Conservation (phyloP, 495 filamentous ascomycete genomes). For the Talaromyces nanjingensis region DNA sequence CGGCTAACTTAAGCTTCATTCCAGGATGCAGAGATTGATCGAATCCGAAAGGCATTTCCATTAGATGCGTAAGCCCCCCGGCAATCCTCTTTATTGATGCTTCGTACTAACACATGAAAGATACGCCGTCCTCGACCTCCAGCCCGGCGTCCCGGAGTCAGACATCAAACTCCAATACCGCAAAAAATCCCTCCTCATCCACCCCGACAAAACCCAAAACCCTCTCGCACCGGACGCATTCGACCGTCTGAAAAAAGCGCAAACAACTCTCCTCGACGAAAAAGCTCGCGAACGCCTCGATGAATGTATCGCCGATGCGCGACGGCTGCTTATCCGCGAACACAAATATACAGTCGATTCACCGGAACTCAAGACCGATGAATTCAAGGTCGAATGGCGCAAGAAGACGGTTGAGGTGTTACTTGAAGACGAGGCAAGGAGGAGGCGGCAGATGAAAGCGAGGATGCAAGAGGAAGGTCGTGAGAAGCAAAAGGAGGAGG, state of each 20-base stretch:
- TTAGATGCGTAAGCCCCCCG: conserved; percentile 66
- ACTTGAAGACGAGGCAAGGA: conserved; percentile 83
- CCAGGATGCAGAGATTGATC: conserved; percentile 92
- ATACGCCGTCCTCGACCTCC: conserved; percentile 92
- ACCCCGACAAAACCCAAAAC: conserved; percentile 96
- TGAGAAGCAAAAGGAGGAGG: conserved; percentile 78
- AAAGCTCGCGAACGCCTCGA: conserved; percentile 81
- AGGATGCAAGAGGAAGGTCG: conserved; percentile 95
- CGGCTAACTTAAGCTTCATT: conserved; percentile 1
- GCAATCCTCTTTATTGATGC: neutral
- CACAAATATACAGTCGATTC: conserved; percentile 87
- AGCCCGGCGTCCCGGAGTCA: conserved; percentile 88
- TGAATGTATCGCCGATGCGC: conserved; percentile 92
- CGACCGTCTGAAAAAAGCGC: conserved; percentile 92
- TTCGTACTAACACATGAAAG: conserved; percentile 26
- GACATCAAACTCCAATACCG: conserved; percentile 94
- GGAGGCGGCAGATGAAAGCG: conserved; percentile 81
- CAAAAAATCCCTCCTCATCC: conserved; percentile 94
- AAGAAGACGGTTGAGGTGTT: conserved; percentile 89
- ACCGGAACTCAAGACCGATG: conserved; percentile 67
- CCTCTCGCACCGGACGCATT: conserved; percentile 90
- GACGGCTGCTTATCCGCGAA: conserved; percentile 87
- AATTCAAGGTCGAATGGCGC: conserved; percentile 78
- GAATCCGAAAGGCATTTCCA: conserved; percentile 83
- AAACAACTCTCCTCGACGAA: conserved; percentile 86